These are phyloP conservation scores for Catharanthus roseus DNA, from an alignment of 257 asterid genomes.

Conservation along the genomic window DNA sequence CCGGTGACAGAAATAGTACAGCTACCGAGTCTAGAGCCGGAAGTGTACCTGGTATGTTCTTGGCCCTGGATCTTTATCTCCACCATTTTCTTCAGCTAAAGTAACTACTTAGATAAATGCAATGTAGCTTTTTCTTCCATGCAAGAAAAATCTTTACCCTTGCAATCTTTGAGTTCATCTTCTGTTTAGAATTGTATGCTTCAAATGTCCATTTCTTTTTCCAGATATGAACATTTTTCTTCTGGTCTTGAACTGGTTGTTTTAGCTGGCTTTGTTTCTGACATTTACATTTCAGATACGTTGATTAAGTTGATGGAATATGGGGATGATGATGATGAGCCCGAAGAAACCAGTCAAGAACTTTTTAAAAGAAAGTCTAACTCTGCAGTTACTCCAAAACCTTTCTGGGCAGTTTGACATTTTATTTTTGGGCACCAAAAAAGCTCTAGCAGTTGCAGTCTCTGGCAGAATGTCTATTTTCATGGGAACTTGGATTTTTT, in stretches of 20 bases:
- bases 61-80: conserved; percentile 4
- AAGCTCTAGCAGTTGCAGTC: too few species aligned
- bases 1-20: conserved; percentile 25
- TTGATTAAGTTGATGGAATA: conserved; percentile 81
- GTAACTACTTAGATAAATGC: background rate
- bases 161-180: background rate
- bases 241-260: background rate
- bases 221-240: too few species aligned
- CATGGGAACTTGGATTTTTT: too few species aligned
- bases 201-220: background rate
- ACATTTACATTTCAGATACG: conserved; percentile 44
- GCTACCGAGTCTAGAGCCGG: conserved; percentile 30
- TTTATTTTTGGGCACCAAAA: background rate
- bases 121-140: background rate
- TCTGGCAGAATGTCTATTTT: too few species aligned
- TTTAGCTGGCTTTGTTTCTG: background rate
- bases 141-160: background rate
- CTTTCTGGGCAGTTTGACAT: conserved; percentile 67
- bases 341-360: conserved; percentile 19
- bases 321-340: conserved; percentile 66
- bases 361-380: conserved; percentile 26
- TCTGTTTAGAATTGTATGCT: background rate
- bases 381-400: conserved; percentile 40
- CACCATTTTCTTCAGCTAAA: background rate
- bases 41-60: conserved; percentile 59